Percentiles rank a stretch among this genome's conserved stretches.
Conservation (phyloP, 805 yeast species). For the Candida sanyiensis region DNA sequence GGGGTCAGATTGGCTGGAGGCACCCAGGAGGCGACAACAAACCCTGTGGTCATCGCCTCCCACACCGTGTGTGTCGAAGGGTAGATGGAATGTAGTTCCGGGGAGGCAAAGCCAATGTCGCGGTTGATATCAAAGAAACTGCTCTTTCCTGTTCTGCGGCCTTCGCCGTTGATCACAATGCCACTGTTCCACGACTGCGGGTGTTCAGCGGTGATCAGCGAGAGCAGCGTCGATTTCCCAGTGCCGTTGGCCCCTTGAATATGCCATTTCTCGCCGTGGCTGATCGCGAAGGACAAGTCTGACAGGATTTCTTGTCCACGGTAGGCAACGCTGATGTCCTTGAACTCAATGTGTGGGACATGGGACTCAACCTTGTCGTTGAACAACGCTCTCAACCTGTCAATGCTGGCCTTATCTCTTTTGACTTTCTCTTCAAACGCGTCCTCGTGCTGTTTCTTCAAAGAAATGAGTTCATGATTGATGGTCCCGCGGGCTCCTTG, state of each 20-base stretch:
- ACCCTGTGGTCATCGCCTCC: constrained; percentile 68
- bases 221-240: constrained; percentile 84
- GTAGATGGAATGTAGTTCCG: constrained; percentile 87
- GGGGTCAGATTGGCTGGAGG: constrained; percentile 39
- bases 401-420: constrained; percentile 15
- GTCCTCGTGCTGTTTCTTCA: constrained; percentile 19
- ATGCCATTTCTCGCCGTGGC: constrained; percentile 80
- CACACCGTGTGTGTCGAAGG: constrained; percentile 50
- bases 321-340: constrained; percentile 60
- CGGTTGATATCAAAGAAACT: constrained; percentile 76
- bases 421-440: constrained; percentile 12
- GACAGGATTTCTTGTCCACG: constrained; percentile 53
- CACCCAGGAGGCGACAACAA: constrained; percentile 56
- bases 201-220: constrained; percentile 87
- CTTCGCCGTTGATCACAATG: constrained; percentile 56
- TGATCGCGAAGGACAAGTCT: constrained; percentile 60
- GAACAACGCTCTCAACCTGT: constrained; percentile 17
- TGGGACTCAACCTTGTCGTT: constrained; percentile 11
- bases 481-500: constrained; percentile 40
- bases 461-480: constrained; percentile 17
- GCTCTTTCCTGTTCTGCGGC: constrained; percentile 67
- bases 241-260: constrained; percentile 86
- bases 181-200: constrained; percentile 90
- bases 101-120: constrained; percentile 81
- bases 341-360: constrained; percentile 42